Evolutionary conservation across 768 basidiomycete genomes (phyloP).

Genomic region (Kwoniella bestiolae): DNA sequence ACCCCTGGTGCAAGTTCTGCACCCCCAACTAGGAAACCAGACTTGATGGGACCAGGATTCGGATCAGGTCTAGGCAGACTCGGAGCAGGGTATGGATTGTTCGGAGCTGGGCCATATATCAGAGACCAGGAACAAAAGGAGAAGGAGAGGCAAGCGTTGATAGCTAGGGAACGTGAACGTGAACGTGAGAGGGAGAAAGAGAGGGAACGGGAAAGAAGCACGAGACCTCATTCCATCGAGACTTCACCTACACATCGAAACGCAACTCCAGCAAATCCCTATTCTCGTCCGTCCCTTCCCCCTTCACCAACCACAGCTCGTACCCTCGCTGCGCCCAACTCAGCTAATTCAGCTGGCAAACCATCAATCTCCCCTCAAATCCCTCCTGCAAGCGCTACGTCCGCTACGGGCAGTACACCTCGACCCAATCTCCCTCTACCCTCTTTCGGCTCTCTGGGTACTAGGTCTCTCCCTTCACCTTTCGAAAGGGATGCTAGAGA

Average conservation of each 20-base stretch:
- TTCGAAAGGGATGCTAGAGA: constrained; percentile 32
- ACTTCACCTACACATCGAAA: constrained; percentile 14
- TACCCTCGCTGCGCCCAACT: neutral
- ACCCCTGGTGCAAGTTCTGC: neutral
- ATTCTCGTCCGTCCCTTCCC: constrained; percentile 29
- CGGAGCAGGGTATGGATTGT: constrained; percentile 12
- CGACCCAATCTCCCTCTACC: constrained; percentile 31
- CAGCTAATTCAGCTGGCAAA: constrained; percentile 13
- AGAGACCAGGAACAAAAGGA: constrained; percentile 24
- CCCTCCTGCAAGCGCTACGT: constrained; percentile 15
- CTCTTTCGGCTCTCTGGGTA: constrained; percentile 19
- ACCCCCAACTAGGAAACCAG: neutral
- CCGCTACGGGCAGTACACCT: constrained; percentile 1
- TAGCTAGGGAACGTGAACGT: constrained; percentile 19
- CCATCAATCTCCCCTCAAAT: constrained; percentile 31
- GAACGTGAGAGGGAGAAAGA: constrained; percentile 11
- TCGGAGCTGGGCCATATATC: constrained; percentile 13
- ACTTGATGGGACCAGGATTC: constrained; percentile 6
- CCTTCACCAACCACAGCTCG: constrained; percentile 23
- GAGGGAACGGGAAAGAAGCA: constrained; percentile 6
- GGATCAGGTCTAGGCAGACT: constrained; percentile 5
- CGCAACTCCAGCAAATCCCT: constrained; percentile 17
- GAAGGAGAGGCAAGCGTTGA: constrained; percentile 19
- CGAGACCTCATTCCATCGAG: neutral
- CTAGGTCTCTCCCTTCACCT: constrained; percentile 32